Conservation (phyloP, 2,329 filamentous ascomycete genomes). For the Colletotrichum tanaceti region DNA sequence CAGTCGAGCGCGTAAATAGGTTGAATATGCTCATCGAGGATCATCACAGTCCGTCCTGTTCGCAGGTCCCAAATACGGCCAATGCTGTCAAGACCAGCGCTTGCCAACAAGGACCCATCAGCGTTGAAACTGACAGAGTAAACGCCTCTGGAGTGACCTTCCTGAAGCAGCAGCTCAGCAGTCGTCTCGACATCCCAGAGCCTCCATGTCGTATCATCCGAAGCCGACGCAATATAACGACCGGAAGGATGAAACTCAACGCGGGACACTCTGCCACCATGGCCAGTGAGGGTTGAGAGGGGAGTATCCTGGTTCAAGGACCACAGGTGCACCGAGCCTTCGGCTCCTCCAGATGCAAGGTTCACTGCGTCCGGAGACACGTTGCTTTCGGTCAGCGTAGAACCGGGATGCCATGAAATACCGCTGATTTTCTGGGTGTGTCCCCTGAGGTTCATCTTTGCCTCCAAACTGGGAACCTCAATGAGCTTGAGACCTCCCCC, state of each 20-base stretch:
- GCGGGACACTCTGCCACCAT: conserved; percentile 87
- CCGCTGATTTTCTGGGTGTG: conserved; percentile 93
- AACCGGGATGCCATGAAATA: conserved; percentile 87
- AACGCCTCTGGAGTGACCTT: conserved; percentile 94
- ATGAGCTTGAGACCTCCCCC: conserved; percentile 89
- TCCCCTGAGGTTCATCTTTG: conserved; percentile 79
- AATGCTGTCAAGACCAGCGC: conserved; percentile 93
- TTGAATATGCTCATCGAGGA: conserved; percentile 84
- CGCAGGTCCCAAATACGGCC: conserved; percentile 95
- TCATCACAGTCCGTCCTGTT: conserved; percentile 93
- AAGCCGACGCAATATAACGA: conserved; percentile 89
- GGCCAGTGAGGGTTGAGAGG: conserved; percentile 82
- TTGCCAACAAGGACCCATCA: conserved; percentile 90
- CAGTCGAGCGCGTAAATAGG: conserved; percentile 95
- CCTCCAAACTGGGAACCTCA: conserved; percentile 83
- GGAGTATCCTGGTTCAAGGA: conserved; percentile 88
- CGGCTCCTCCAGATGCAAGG: conserved; percentile 89
- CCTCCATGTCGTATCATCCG: conserved; percentile 96
- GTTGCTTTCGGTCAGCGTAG: conserved; percentile 77
- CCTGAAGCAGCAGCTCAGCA: conserved; percentile 86
- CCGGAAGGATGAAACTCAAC: conserved; percentile 96
- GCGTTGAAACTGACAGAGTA: conserved; percentile 90
- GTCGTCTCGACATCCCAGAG: conserved; percentile 93
- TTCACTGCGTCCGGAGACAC: conserved; percentile 82
- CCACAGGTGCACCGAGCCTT: conserved; percentile 91